Base-by-base conservation (phyloP, 345 rosid genomes). In the Gossypium turneri region DNA sequence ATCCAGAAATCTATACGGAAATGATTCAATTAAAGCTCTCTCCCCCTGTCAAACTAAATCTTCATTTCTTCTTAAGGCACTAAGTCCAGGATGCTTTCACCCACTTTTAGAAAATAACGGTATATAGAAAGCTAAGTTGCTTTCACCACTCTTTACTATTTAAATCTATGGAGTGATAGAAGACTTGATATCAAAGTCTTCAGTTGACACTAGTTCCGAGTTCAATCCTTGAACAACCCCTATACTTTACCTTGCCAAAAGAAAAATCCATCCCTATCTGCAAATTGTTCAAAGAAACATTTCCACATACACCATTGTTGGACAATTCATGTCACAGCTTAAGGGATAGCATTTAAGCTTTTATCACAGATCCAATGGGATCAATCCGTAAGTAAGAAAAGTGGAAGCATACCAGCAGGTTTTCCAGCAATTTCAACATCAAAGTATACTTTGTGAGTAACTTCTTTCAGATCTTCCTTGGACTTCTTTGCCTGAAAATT, bases 341-440 rank as follows among this genome's bases (percentile, higher is more conserved):
- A 47, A 13, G 41, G 16, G 38, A 66, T 20, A 44, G 11, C 4
- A 24, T 24, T 67, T 51, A 11, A 69, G 25, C 50, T 41, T 64
- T 64, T 17, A 10, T 17, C 20, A 50, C 20, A 25, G 10, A 20
- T 24, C 19, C 41, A 16, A 20, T 38, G 29, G 52, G 65, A 29
- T 45, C 27, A 45, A 7, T 5, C 8, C 1, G 16, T 11, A n/a
- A 34, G 25, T 25, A 72, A 60, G 47, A 24, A 10, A 48, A 79
- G 44, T 50, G 51, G 51, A 78, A 72, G 57, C 81, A 41, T 86
- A 92, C 99, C 99, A 72, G 99, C 97, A 1, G 94, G 85, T 84
- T 96, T 92, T 67, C 98, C 99, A 20, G 73, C 94, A 52, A 90
- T 87, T 84, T 93, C 95, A 19, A 96, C 92, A 77, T 96, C 97